A percentile compares a stretch with the other conserved stretches of the same genome.
These are phyloP conservation scores for Neonectria magnoliae DNA, from an alignment of 2,329 filamentous ascomycete species.

Conservation along the genomic window DNA sequence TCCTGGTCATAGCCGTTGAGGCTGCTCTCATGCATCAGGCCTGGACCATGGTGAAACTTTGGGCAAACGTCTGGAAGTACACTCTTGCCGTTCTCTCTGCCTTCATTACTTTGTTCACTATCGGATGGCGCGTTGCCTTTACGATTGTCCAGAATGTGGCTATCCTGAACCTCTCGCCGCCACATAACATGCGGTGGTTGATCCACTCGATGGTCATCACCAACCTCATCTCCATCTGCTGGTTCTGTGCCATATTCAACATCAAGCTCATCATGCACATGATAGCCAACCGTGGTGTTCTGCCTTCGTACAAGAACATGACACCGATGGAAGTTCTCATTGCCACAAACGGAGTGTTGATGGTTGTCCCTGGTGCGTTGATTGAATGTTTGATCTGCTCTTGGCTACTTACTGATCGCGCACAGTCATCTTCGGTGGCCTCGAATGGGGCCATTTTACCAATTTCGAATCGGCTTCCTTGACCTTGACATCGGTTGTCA, in stretches of 20 bases:
- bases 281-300: slow-evolving; percentile 56
- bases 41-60: slow-evolving; percentile 62
- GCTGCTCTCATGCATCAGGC: slow-evolving; percentile 62
- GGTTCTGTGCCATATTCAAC: slow-evolving; percentile 67
- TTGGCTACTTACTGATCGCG: background rate
- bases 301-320: slow-evolving; percentile 54
- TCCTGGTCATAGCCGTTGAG: slow-evolving; percentile 58
- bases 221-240: slow-evolving; percentile 56
- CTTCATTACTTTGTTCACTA: slow-evolving; percentile 46
- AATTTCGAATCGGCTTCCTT: slow-evolving; percentile 63
- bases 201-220: slow-evolving; percentile 51
- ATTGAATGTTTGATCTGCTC: background rate
- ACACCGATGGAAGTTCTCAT: slow-evolving; percentile 65
- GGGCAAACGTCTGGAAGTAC: slow-evolving; percentile 51
- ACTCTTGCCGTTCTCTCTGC: slow-evolving; percentile 46
- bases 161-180: slow-evolving; percentile 39
- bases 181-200: slow-evolving; percentile 49
- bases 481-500: slow-evolving; percentile 59
- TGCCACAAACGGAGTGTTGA: slow-evolving; percentile 65
- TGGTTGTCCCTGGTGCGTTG: slow-evolving; percentile 63
- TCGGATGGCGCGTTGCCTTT: slow-evolving; percentile 47
- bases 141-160: slow-evolving; percentile 50
- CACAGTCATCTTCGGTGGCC: slow-evolving; percentile 61
- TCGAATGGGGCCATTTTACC: slow-evolving; percentile 55
- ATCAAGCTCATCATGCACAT: slow-evolving; percentile 61